Percentiles rank a stretch among this genome's conserved stretches.
Conservation (phyloP, 345 rosid genomes). For the Litchi chinensis region DNA sequence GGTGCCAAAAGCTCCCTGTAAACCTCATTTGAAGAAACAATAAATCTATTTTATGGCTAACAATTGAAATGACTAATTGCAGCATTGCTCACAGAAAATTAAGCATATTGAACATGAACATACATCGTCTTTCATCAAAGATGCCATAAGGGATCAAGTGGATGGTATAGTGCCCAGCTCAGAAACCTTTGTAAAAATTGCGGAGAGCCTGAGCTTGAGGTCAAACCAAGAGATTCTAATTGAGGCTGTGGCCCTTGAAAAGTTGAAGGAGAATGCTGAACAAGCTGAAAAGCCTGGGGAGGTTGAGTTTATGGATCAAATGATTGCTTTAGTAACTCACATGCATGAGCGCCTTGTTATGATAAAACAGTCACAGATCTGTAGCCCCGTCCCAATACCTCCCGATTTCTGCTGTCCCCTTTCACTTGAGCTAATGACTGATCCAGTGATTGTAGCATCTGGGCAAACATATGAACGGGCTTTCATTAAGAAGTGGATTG, state of each 20-base stretch:
- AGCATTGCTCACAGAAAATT: slow-evolving; percentile 69
- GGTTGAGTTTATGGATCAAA: slow-evolving; percentile 71
- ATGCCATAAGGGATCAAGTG: slow-evolving; percentile 58
- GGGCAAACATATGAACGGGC: slow-evolving; percentile 96
- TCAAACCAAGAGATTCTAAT: slow-evolving; percentile 91
- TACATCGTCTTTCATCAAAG: slow-evolving; percentile 59
- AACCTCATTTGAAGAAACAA: not conserved
- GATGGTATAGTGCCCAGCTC: slow-evolving; percentile 62
- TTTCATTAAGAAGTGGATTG: slow-evolving; percentile 91
- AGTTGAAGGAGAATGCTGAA: slow-evolving; percentile 90
- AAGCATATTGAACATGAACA: slow-evolving; percentile 61
- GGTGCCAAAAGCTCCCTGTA: not conserved
- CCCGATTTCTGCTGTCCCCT: slow-evolving; percentile 97
- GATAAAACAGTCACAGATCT: slow-evolving; percentile 73
- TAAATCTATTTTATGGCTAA: slow-evolving; percentile 23
- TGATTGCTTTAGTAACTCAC: slow-evolving; percentile 61
- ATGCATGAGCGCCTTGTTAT: slow-evolving; percentile 79
- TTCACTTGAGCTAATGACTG: slow-evolving; percentile 95
- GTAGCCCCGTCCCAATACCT: slow-evolving; percentile 81
- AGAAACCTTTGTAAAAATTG: slow-evolving; percentile 68
- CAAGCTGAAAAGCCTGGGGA: slow-evolving; percentile 80
- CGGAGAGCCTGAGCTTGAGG: slow-evolving; percentile 69
- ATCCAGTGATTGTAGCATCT: slow-evolving; percentile 93
- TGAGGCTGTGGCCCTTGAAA: slow-evolving; percentile 94
- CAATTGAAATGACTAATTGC: slow-evolving; percentile 39